A percentile compares a stretch with the other conserved stretches of the same genome.
Conservation (phyloP, 495 filamentous ascomycete genomes). For the Trypethelium eluteriae region DNA sequence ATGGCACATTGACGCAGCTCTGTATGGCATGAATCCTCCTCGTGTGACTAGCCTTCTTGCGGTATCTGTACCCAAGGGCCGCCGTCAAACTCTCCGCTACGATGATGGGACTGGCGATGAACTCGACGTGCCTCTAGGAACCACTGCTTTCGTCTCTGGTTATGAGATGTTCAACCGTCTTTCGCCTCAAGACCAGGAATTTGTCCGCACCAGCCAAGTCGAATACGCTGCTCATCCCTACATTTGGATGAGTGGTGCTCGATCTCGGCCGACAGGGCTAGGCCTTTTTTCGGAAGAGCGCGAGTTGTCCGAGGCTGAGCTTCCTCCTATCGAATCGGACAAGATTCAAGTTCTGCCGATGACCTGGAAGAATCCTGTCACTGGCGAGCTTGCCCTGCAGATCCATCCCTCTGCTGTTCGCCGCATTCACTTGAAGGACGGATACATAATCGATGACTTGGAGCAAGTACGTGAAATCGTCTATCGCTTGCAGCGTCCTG, state of each 20-base stretch:
- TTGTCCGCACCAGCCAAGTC: conserved; percentile 54
- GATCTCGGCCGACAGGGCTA: conserved; percentile 56
- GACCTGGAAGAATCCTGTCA: conserved; percentile 64
- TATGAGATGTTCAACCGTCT: conserved; percentile 73
- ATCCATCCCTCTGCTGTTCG: conserved; percentile 61
- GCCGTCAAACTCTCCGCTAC: conserved; percentile 58
- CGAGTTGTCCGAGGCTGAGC: conserved; percentile 48
- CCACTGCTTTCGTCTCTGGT: conserved; percentile 66
- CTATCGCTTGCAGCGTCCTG: conserved; percentile 61
- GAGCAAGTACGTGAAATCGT: conserved; percentile 57
- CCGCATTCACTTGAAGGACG: conserved; percentile 54
- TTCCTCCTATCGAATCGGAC: conserved; percentile 54
- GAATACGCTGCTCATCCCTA: conserved; percentile 72
- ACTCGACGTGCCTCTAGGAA: conserved; percentile 60
- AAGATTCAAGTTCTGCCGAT: conserved; percentile 64
- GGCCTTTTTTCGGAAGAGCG: conserved; percentile 55
- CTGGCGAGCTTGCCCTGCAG: conserved; percentile 59
- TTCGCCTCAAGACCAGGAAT: conserved; percentile 58
- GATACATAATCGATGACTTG: conserved; percentile 58
- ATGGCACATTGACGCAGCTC: conserved; percentile 72
- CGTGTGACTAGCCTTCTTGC: conserved; percentile 62
- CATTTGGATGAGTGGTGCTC: conserved; percentile 64
- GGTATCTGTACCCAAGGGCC: conserved; percentile 56
- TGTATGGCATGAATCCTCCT: conserved; percentile 64
- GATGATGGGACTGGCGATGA: conserved; percentile 64